These are phyloP conservation scores for Fusarium tuaranense DNA, from an alignment of 2,329 filamentous ascomycete species.

Conservation along the genomic window DNA sequence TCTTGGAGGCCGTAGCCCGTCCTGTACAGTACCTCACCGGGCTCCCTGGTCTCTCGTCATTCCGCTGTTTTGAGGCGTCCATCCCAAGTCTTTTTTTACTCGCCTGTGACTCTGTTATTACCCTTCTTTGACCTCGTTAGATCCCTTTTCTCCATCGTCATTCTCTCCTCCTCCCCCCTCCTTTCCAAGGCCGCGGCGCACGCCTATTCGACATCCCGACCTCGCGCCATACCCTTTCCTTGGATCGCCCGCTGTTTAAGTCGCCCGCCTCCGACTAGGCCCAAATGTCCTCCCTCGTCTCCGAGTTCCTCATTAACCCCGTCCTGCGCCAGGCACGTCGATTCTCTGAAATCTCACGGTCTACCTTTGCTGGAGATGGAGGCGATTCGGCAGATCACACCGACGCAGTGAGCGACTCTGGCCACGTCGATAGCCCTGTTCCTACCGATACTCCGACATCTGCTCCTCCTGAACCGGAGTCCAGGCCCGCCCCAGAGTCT, in stretches of 20 bases:
- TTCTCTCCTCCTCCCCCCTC: slow-evolving; percentile 2
- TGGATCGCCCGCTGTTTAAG: slow-evolving; percentile 23
- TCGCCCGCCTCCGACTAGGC: slow-evolving; percentile 29
- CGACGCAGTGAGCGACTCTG: slow-evolving; percentile 38
- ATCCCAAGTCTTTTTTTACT: slow-evolving; percentile 19
- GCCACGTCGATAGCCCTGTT: slow-evolving; percentile 33
- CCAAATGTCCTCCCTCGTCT: slow-evolving; percentile 72
- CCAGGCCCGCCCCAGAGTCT: slow-evolving; percentile 39
- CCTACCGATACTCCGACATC: slow-evolving; percentile 18
- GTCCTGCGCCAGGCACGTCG: slow-evolving; percentile 74
- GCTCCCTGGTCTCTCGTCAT: slow-evolving; percentile 41
- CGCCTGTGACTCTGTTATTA: slow-evolving; percentile 19
- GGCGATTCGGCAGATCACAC: slow-evolving; percentile 43
- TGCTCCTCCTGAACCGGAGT: slow-evolving; percentile 10
- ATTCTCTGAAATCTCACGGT: slow-evolving; percentile 65
- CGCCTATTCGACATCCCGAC: slow-evolving; percentile 4
- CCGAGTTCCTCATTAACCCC: slow-evolving; percentile 74
- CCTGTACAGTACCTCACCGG: slow-evolving; percentile 9
- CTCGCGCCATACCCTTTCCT: slow-evolving; percentile 7
- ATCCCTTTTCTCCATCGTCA: slow-evolving; percentile 9
- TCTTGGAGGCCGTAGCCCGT: slow-evolving; percentile 18
- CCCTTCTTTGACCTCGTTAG: slow-evolving; percentile 9
- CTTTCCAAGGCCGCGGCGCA: slow-evolving; percentile 17
- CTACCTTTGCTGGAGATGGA: slow-evolving; percentile 52
- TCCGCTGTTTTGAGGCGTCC: slow-evolving; percentile 29